Evolutionary conservation across 164 flowering plant species (phyloP).

Genomic region (Aristolochia fimbriata): DNA sequence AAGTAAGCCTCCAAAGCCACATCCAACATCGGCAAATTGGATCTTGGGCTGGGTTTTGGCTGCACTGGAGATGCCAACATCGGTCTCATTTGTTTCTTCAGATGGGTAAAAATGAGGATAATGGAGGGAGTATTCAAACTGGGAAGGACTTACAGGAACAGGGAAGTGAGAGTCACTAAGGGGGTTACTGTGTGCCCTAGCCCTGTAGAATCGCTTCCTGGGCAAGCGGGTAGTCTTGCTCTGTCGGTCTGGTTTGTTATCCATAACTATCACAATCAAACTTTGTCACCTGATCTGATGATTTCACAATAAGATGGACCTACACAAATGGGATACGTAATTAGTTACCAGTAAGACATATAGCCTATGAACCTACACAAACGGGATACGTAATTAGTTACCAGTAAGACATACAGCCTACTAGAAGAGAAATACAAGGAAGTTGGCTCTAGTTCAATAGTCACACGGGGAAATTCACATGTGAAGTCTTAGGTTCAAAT

Average conservation of each 20-base stretch:
- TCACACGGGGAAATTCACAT: too few species aligned
- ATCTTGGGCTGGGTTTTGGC: conserved; percentile 17
- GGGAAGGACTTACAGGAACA: conserved; percentile 55
- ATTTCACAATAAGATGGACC: too few species aligned
- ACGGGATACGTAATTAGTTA: too few species aligned
- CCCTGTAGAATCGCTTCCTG: conserved; percentile 87
- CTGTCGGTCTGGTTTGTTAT: conserved; percentile 22
- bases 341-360: too few species aligned
- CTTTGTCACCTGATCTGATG: too few species aligned
- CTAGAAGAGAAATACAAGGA: too few species aligned
- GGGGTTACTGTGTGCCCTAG: conserved; percentile 94
- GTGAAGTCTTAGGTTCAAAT: too few species aligned
- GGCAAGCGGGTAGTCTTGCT: conserved; percentile 51
- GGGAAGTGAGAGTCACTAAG: conserved; percentile 94
- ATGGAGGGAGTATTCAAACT: conserved; percentile 58
- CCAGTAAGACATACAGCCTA: too few species aligned
- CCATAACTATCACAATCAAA: conserved; percentile 5
- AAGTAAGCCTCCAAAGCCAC: conserved; percentile 92
- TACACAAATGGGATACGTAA: too few species aligned
- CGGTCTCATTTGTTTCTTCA: conserved; percentile 4
- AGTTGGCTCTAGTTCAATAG: too few species aligned
- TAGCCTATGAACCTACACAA: too few species aligned
- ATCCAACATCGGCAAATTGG: conserved; percentile 85
- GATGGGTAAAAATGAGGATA: conserved; percentile 51
- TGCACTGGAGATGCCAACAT: too few species aligned